Evolutionary conservation across 352 stramenopile genomes (phyloP), one percentile per base, ranked within the genome.

Genomic region (Phytophthora fragariae): DNA sequence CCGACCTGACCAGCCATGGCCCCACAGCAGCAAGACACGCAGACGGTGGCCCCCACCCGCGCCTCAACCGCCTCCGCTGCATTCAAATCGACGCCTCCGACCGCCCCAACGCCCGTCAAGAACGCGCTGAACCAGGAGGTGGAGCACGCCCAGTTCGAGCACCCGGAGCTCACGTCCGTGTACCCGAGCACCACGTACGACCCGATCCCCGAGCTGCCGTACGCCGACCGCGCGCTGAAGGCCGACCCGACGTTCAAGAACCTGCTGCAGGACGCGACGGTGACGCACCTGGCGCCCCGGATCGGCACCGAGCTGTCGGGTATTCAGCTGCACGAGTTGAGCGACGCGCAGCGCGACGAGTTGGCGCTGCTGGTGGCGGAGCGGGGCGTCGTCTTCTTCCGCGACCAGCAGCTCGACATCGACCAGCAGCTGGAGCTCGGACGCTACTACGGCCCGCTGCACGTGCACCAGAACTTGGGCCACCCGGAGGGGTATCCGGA

Each of bases 161-260:
- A 57, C 24, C 50, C 24, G 50, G 50, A 57, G 50, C 50, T 57
- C 12, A 33, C 19, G 50, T 27, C 14, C 50, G 50, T 57, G 21
- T 37, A 57, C 50, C 50, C 50, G 3, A 12, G 5, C 10, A 57
- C 50, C 50, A 57, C 5, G 50, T 57, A 57, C 50, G 50, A 57
- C 12, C 50, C 50, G 50, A 57, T 57, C 50, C 50, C 50, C 21
- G 50, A 19, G 50, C 50, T 57, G 21, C 50, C 50, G 10, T 31
- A 35, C 11, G 9, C 6, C 7, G 50, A 57, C 24, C 50, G 50
- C 24, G 50, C 50, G 10, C 24, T 37, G 10, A 37, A 37, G 10
- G 50, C 50, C 50, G 50, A 57, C 50, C 50, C 50, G 24, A 57
- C 50, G 50, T 57, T 57, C 50, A 33, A 35, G 21, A 57, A 57